Conservation (phyloP, 2,329 filamentous ascomycete genomes). For the Talaromyces islandicus region DNA sequence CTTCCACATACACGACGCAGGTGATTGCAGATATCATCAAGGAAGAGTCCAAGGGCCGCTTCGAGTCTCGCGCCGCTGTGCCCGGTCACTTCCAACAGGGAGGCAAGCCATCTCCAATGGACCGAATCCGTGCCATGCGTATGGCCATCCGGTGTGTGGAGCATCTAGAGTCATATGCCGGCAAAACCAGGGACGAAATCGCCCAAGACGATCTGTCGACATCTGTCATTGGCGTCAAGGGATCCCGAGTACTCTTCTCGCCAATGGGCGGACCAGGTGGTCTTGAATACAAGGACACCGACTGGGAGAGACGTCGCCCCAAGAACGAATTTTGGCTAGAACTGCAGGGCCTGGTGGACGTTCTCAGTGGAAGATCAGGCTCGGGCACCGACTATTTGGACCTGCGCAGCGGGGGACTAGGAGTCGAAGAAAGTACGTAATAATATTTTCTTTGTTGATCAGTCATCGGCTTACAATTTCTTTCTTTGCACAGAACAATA, state of each 20-base stretch:
- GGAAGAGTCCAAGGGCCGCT: slow-evolving; percentile 84
- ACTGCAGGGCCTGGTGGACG: slow-evolving; percentile 76
- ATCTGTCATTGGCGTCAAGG: slow-evolving; percentile 85
- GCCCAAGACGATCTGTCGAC: slow-evolving; percentile 67
- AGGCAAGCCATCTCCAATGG: slow-evolving; percentile 89
- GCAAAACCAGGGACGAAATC: slow-evolving; percentile 61
- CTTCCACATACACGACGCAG: slow-evolving; percentile 82
- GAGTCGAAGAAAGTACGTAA: not conserved
- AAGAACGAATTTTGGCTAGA: slow-evolving; percentile 78
- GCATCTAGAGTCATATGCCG: slow-evolving; percentile 74
- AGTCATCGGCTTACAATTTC: not conserved
- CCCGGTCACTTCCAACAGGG: slow-evolving; percentile 94
- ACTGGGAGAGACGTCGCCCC: slow-evolving; percentile 86
- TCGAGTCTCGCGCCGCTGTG: slow-evolving; percentile 86
- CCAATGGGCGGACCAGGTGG: slow-evolving; percentile 58
- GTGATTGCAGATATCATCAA: slow-evolving; percentile 94
- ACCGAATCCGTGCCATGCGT: slow-evolving; percentile 83
- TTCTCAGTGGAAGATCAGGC: slow-evolving; percentile 65
- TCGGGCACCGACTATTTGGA: not conserved
- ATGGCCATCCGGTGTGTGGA: slow-evolving; percentile 92
- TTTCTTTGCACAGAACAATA: not conserved
- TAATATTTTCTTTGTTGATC: not conserved
- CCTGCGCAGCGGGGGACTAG: not conserved
- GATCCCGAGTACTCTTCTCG: slow-evolving; percentile 81
- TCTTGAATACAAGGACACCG: slow-evolving; percentile 78